Base-by-base conservation (phyloP, 2,329 filamentous ascomycete species). In the Diaporthe batatas region DNA sequence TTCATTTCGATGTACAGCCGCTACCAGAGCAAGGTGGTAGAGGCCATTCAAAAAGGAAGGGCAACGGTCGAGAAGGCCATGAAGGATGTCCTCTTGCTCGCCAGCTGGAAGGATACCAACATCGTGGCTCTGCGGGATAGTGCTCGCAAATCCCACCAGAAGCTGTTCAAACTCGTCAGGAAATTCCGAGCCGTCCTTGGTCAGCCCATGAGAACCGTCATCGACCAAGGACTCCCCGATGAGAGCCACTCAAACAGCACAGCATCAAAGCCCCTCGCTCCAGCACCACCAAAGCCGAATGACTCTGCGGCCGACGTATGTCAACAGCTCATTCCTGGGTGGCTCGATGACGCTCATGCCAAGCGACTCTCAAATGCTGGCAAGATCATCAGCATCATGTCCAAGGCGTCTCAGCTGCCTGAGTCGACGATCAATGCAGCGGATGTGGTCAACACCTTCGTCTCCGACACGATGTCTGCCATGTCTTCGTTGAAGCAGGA, bases 31-130 rank as follows among this genome's bases (percentile, higher is more conserved):
- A 84, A 89, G 6, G 90, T 95, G 10, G 83, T 87, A 16, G 91
- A 94, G 74, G 83, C 87, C 1, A 87, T 98, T 47, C 84, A 84
- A 25, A 90, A 89, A 57, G 93, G 92, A n/a, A 90, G 94, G 71
- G 84, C 87, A 8, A 86, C 88, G 0, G 87, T 98, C n/a, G 96
- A 98, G 81, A 98, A 95, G 82, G 91, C 94, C 72, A 94, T 98
- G 88, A 96, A 93, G 80, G 94, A 98, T 77, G 91, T 98, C n/a
- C 89, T 99, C 21, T 90, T 97, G 68, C 86, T 99, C 77, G 95
- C 95, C 10, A 98, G 95, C 81, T 99, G 97, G 97, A 98, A 97
- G 81, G 96, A 99, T 77, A 98, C 94, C 29, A 99, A 98, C 78
- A 97, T 99, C 75, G 92, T 92, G 62, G 94, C 94, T 0, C 85